Conservation (phyloP, 768 basidiomycete species). For the Lyophyllum decastes region DNA sequence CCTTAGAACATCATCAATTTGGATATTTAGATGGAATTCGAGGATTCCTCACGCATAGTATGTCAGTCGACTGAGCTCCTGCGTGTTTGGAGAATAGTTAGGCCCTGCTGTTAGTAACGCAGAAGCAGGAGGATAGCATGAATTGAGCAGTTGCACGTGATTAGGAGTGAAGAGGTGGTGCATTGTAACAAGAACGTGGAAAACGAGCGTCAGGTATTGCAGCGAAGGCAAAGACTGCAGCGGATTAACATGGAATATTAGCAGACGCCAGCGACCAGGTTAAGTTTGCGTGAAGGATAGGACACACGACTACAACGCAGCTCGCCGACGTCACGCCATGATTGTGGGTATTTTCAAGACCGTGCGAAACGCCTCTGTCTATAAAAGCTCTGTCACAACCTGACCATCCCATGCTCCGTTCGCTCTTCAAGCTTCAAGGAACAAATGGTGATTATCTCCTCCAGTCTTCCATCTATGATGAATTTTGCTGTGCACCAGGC, state of each 20-base stretch:
- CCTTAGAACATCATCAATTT: slow-evolving; percentile 22
- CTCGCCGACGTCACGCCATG: not conserved
- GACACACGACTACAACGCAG: slow-evolving; percentile 1
- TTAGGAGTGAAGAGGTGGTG: slow-evolving; percentile 77
- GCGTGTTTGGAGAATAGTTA: slow-evolving; percentile 77
- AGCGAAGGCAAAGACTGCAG: slow-evolving; percentile 5
- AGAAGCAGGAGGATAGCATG: slow-evolving; percentile 84
- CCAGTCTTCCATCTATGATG: slow-evolving; percentile 33
- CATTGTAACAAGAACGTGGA: slow-evolving; percentile 39
- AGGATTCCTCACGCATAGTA: slow-evolving; percentile 65
- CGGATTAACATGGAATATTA: slow-evolving; percentile 9
- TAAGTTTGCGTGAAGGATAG: not conserved
- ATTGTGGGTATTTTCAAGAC: slow-evolving; percentile 11
- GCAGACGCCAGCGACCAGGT: slow-evolving; percentile 5
- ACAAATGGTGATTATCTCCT: slow-evolving; percentile 16
- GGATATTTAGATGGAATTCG: not conserved
- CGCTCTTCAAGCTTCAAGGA: not conserved
- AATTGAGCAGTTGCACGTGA: slow-evolving; percentile 80
- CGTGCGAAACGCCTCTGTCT: slow-evolving; percentile 3
- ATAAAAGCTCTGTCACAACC: not conserved
- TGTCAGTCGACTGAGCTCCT: slow-evolving; percentile 82
- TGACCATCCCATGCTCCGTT: not conserved
- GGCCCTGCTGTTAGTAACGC: slow-evolving; percentile 74
- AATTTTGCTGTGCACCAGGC: slow-evolving; percentile 63
- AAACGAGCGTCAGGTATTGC: slow-evolving; percentile 16